Evolutionary conservation across 2,329 filamentous ascomycete genomes (phyloP).

Genomic region (Alternaria alternata): DNA sequence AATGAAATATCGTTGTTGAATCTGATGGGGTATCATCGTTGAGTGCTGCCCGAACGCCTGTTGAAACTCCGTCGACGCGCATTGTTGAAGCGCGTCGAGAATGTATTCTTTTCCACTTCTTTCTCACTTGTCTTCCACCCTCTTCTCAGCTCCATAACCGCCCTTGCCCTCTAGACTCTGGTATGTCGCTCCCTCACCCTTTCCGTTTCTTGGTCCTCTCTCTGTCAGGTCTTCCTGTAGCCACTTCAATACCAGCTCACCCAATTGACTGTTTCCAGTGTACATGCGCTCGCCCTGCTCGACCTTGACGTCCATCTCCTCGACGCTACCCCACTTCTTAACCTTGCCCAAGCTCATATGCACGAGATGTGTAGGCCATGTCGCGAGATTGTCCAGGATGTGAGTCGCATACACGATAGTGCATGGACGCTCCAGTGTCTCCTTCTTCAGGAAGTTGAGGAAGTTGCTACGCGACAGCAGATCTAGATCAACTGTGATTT

Average conservation of each 20-base stretch:
- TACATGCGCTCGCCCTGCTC: conserved; percentile 45
- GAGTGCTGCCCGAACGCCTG: conserved; percentile 40
- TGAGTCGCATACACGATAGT: conserved; percentile 98
- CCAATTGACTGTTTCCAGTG: conserved; percentile 81
- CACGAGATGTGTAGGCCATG: conserved; percentile 94
- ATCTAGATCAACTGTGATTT: conserved; percentile 97
- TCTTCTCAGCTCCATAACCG: conserved; percentile 69
- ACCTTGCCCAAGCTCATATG: conserved; percentile 93
- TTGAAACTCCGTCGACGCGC: conserved; percentile 23
- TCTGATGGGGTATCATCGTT: conserved; percentile 49
- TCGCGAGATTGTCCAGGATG: conserved; percentile 92
- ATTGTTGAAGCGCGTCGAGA: conserved; percentile 38
- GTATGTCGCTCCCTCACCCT: conserved; percentile 72
- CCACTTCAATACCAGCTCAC: conserved; percentile 89
- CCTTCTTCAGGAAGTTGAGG: conserved; percentile 81
- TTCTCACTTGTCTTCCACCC: conserved; percentile 17
- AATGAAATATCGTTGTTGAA: neutral
- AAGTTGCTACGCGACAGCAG: conserved; percentile 86
- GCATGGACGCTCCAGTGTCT: conserved; percentile 82
- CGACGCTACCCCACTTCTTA: conserved; percentile 83
- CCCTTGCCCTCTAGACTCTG: conserved; percentile 65
- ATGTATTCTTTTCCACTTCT: neutral
- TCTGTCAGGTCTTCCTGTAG: conserved; percentile 80
- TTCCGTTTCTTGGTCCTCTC: conserved; percentile 75
- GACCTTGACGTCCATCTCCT: conserved; percentile 63